Conservation (phyloP, 2,329 filamentous ascomycete species). For the Diaporthe amygdali region DNA sequence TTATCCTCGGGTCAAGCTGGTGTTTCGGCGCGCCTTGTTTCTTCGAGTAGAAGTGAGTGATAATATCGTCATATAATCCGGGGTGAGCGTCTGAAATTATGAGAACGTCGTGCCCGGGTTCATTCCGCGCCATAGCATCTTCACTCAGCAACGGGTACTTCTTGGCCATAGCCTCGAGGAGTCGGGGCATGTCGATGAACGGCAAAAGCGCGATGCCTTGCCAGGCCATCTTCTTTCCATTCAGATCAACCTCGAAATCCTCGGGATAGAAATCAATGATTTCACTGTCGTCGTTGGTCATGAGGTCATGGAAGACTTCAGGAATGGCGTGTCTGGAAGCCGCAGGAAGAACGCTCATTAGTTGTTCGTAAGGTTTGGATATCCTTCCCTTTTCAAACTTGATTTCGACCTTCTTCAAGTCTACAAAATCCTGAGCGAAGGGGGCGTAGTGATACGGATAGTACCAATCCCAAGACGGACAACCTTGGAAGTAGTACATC, state of each 20-base stretch:
- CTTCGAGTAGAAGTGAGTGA: slow-evolving; percentile 89
- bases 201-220: slow-evolving; percentile 92
- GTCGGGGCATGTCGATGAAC: slow-evolving; percentile 91
- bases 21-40: slow-evolving; percentile 72
- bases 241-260: slow-evolving; percentile 90
- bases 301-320: slow-evolving; percentile 84
- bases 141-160: slow-evolving; percentile 81
- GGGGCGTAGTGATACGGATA: slow-evolving; percentile 99
- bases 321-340: slow-evolving; percentile 92
- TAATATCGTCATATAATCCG: slow-evolving; percentile 81
- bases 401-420: slow-evolving; percentile 79
- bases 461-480: slow-evolving; percentile 98
- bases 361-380: slow-evolving; percentile 92
- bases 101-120: slow-evolving; percentile 79
- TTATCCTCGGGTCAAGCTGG: slow-evolving; percentile 76
- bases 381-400: slow-evolving; percentile 83
- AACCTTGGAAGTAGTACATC: slow-evolving; percentile 97
- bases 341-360: slow-evolving; percentile 97
- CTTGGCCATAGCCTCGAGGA: slow-evolving; percentile 81
- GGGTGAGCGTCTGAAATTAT: slow-evolving; percentile 84
- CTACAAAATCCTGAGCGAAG: slow-evolving; percentile 92
- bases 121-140: slow-evolving; percentile 81
- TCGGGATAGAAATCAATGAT: slow-evolving; percentile 98
- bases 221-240: slow-evolving; percentile 99
- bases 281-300: slow-evolving; percentile 85